Conservation (phyloP, 441 rosid genomes). For the Daphne laureola region DNA sequence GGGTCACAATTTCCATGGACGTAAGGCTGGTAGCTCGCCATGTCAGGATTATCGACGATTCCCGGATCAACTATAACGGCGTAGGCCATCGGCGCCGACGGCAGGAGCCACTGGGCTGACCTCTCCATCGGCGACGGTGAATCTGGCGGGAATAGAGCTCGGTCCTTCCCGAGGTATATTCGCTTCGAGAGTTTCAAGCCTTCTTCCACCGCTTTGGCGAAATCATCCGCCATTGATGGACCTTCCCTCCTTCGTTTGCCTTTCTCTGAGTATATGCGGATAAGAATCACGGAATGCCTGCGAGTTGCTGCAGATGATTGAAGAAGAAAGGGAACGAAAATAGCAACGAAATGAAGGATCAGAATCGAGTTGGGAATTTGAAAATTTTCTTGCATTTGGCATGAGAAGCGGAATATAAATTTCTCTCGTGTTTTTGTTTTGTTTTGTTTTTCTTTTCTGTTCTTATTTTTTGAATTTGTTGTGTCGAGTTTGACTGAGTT, state of each 20-base stretch:
- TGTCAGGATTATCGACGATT: constrained; percentile 87
- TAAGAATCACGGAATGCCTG: background rate
- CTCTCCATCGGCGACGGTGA: constrained; percentile 51
- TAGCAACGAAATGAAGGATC: background rate
- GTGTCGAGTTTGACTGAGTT: too few species aligned
- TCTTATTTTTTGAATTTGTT: too few species aligned
- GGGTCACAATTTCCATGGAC: constrained; percentile 92
- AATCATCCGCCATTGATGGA: constrained; percentile 63
- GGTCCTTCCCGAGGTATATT: constrained; percentile 73
- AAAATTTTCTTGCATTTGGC: constrained; percentile 1
- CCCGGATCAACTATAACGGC: constrained; percentile 78
- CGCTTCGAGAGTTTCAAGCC: constrained; percentile 79
- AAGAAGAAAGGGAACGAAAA: background rate
- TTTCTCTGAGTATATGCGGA: background rate
- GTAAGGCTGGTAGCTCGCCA: constrained; percentile 97
- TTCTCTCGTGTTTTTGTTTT: too few species aligned
- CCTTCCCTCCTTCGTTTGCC: too few species aligned
- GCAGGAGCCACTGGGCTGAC: constrained; percentile 31
- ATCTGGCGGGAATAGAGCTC: constrained; percentile 57
- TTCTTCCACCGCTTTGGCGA: constrained; percentile 69
- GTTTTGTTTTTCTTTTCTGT: too few species aligned
- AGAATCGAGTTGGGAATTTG: constrained; percentile 1
- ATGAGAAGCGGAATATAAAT: constrained; percentile 2
- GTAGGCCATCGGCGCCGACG: constrained; percentile 77
- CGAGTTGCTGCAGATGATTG: background rate